phyloP scores from a whole-genome alignment of 441 rosid genomes.

The Flueggea neowawraea region DNA sequence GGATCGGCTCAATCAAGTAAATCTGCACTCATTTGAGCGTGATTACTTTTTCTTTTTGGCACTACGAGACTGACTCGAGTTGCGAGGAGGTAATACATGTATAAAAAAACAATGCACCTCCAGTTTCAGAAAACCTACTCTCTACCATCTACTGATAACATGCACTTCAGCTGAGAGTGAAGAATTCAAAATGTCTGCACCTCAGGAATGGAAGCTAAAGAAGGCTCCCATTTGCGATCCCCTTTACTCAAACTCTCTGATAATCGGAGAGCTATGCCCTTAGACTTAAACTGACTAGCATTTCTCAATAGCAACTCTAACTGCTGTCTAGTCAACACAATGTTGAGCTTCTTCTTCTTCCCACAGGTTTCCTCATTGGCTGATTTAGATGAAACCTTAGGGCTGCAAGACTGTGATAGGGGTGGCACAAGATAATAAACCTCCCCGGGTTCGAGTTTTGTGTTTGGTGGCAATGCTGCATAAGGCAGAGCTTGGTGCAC shows the following conservation, averaged over 20 bases:
- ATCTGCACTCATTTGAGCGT: too few relatives aligned
- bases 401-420: not conserved
- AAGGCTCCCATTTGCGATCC: conserved; percentile 40
- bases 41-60: too few relatives aligned
- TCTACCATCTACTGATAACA: conserved; percentile 1
- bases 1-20: too few relatives aligned
- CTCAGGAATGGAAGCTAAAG: conserved; percentile 36
- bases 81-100: not conserved
- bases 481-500: conserved; percentile 19
- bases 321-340: conserved; percentile 35
- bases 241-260: conserved; percentile 9
- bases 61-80: too few relatives aligned
- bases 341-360: conserved; percentile 24
- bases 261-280: conserved; percentile 13
- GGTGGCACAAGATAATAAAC: conserved; percentile 15
- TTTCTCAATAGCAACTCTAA: conserved; percentile 24
- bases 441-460: conserved; percentile 20
- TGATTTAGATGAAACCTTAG: conserved; percentile 1
- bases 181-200: conserved; percentile 18
- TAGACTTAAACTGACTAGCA: conserved; percentile 18
- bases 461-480: conserved; percentile 18
- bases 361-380: conserved; percentile 12
- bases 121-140: conserved; percentile 9
- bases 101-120: conserved; percentile 5
- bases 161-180: not conserved